phyloP scores from a whole-genome alignment of 495 filamentous ascomycete species.

The Zalerion maritima region DNA sequence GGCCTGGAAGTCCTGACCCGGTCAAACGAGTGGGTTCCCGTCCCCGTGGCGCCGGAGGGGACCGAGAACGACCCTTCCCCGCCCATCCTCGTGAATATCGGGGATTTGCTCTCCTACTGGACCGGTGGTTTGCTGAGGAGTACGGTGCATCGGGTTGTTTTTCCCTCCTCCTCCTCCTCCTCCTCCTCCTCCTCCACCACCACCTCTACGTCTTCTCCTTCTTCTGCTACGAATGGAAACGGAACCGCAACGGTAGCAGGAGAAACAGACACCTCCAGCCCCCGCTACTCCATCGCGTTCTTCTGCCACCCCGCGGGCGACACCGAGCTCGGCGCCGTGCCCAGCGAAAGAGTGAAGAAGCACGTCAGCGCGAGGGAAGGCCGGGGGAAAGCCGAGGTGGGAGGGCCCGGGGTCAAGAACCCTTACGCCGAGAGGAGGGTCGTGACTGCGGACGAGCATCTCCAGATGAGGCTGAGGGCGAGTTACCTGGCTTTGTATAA shows the following conservation, averaged over 20 bases:
- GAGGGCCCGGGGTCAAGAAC: slow-evolving; percentile 26
- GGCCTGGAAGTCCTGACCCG: slow-evolving; percentile 73
- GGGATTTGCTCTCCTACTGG: slow-evolving; percentile 84
- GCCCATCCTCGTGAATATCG: slow-evolving; percentile 85
- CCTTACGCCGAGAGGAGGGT: slow-evolving; percentile 35
- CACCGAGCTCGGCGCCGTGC: slow-evolving; percentile 58
- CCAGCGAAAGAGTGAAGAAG: slow-evolving; percentile 39
- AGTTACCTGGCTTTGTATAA: slow-evolving; percentile 47
- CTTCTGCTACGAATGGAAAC: too few relatives aligned
- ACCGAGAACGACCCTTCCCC: slow-evolving; percentile 41
- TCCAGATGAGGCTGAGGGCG: slow-evolving; percentile 56
- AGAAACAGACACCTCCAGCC: slow-evolving; percentile 34
- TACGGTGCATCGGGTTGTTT: slow-evolving; percentile 82
- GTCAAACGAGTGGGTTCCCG: slow-evolving; percentile 37
- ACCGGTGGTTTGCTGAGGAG: slow-evolving; percentile 70
- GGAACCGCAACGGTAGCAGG: slow-evolving; percentile 26
- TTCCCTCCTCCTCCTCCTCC: slow-evolving; percentile 42
- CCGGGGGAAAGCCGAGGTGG: slow-evolving; percentile 26
- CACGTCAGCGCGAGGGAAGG: slow-evolving; percentile 11
- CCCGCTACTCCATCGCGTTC: slow-evolving; percentile 74
- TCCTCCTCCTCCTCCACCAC: too few relatives aligned
- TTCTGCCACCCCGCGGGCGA: slow-evolving; percentile 77
- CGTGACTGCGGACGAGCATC: slow-evolving; percentile 73
- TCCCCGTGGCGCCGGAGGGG: slow-evolving; percentile 42
- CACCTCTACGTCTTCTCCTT: too few relatives aligned